Evolutionary conservation across 768 basidiomycete species (phyloP).

Genomic region (Leccinum pellstonianum): DNA sequence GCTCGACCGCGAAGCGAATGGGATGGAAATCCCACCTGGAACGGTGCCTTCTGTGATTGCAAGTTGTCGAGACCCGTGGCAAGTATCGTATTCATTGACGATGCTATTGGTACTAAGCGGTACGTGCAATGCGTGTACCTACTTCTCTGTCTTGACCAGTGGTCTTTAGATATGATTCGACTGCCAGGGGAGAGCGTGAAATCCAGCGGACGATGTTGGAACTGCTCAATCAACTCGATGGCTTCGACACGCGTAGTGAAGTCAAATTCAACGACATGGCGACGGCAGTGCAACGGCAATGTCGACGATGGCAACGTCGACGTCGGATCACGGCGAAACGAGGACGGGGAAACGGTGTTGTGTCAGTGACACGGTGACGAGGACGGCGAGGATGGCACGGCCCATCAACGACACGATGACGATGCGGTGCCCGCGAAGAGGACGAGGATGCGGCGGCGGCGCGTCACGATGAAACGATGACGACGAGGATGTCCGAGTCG

Average conservation of each 20-base stretch:
- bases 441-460: too few relatives aligned
- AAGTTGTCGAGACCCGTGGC: slow-evolving; percentile 70
- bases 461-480: too few relatives aligned
- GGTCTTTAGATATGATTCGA: slow-evolving; percentile 83
- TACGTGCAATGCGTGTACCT: slow-evolving; percentile 34
- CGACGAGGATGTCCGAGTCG: too few relatives aligned
- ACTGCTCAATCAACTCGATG: slow-evolving; percentile 95
- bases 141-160: slow-evolving; percentile 5
- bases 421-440: too few relatives aligned
- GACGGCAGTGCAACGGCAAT: too few relatives aligned
- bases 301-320: too few relatives aligned
- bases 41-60: slow-evolving; percentile 66
- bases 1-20: slow-evolving; percentile 61
- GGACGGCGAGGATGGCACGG: too few relatives aligned
- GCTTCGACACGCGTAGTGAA: slow-evolving; percentile 99
- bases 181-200: slow-evolving; percentile 97
- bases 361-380: too few relatives aligned
- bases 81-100: slow-evolving; percentile 95
- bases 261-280: slow-evolving; percentile 74
- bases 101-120: slow-evolving; percentile 98
- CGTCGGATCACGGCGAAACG: too few relatives aligned
- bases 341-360: too few relatives aligned
- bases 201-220: slow-evolving; percentile 99
- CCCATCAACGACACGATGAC: too few relatives aligned
- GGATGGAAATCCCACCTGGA: slow-evolving; percentile 49